Percentiles rank a stretch among this genome's conserved stretches.
Evolutionary conservation across 805 yeast genomes (phyloP).

Genomic region (Hanseniaspora guilliermondii): DNA sequence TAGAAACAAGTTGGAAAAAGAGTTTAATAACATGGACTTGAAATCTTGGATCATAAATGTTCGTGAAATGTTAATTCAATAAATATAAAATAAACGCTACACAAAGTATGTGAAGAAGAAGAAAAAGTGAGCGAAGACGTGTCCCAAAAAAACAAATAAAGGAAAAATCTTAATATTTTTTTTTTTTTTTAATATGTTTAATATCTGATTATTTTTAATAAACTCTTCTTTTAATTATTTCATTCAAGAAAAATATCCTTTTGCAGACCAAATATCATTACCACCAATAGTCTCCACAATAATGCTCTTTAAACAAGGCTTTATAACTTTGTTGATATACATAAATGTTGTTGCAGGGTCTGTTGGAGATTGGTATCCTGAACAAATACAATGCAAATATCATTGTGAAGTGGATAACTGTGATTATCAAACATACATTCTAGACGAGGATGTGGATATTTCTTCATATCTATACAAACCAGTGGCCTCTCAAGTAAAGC

Average conservation of each 20-base stretch:
- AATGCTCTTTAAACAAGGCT: background rate
- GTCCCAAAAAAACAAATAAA: too few species aligned
- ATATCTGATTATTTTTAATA: too few species aligned
- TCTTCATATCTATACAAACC: background rate
- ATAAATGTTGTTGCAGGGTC: background rate
- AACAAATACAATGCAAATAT: constrained; percentile 10
- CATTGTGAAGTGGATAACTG: constrained; percentile 6
- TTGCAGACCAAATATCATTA: too few species aligned
- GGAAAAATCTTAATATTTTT: background rate
- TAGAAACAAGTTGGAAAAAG: constrained; percentile 1
- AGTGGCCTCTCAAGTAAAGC: background rate
- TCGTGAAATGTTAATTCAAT: constrained; percentile 2
- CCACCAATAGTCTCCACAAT: too few species aligned
- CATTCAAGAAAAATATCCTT: too few species aligned
- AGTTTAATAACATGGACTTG: constrained; percentile 3
- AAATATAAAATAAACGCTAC: background rate
- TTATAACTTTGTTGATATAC: background rate
- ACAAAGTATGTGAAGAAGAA: background rate
- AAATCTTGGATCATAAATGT: constrained; percentile 6
- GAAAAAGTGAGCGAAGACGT: too few species aligned
- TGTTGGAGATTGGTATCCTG: constrained; percentile 10
- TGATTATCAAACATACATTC: background rate
- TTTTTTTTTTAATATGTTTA: background rate
- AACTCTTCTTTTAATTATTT: too few species aligned
- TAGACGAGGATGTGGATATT: constrained; percentile 7